Evolutionary conservation across 2,329 filamentous ascomycete species (phyloP).

Genomic region (Cercospora brassicicola): DNA sequence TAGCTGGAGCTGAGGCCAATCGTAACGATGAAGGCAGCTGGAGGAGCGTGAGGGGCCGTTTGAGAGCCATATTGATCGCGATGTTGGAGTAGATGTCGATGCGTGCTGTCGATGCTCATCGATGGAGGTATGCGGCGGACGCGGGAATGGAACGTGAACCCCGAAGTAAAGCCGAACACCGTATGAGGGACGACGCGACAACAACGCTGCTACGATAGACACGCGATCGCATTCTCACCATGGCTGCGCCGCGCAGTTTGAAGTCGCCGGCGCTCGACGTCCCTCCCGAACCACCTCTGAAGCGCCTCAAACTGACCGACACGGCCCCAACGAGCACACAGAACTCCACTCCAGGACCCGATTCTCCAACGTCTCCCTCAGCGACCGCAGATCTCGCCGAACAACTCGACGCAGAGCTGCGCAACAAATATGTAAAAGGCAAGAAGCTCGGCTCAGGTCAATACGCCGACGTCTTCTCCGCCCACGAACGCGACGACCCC

Average conservation of each 20-base stretch:
- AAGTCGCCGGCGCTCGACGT: conserved; percentile 38
- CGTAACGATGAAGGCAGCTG: conserved; percentile 28
- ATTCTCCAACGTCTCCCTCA: conserved; percentile 16
- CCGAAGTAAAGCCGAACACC: neutral
- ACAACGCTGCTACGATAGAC: conserved; percentile 4
- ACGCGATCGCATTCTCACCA: neutral
- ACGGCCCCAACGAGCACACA: conserved; percentile 12
- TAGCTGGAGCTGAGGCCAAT: conserved; percentile 5
- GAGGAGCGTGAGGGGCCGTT: conserved; percentile 31
- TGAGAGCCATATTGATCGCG: conserved; percentile 31
- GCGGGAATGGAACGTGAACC: neutral
- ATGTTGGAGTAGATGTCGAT: neutral
- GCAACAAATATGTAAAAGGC: conserved; percentile 87
- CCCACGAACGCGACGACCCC: conserved; percentile 72
- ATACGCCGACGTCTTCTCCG: conserved; percentile 92
- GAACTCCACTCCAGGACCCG: conserved; percentile 20
- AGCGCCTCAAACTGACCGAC: conserved; percentile 34
- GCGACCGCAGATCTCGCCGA: conserved; percentile 45
- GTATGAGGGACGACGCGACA: neutral
- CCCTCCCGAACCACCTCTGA: conserved; percentile 36
- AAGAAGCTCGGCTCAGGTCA: conserved; percentile 94
- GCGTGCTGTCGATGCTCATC: conserved; percentile 7
- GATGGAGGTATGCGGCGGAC: conserved; percentile 11
- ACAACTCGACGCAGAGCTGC: conserved; percentile 54
- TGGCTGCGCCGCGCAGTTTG: conserved; percentile 16